These are phyloP conservation scores for Osmozyma mogii DNA, from an alignment of 805 yeast genomes.

Conservation along the genomic window DNA sequence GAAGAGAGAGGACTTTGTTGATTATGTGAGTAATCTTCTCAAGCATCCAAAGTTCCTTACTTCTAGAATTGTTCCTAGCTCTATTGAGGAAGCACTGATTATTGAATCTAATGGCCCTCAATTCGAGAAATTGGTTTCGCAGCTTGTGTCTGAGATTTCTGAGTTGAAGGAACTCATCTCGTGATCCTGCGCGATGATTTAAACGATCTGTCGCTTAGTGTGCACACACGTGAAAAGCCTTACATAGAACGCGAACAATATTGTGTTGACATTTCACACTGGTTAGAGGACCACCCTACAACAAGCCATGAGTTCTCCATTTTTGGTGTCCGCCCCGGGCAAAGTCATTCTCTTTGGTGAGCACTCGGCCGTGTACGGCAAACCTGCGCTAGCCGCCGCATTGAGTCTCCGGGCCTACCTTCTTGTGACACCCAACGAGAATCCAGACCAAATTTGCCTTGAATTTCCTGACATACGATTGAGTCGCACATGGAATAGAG, in stretches of 20 bases:
- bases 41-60: slow-evolving; percentile 83
- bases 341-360: slow-evolving; percentile 95
- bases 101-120: slow-evolving; percentile 39
- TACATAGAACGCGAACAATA: no score
- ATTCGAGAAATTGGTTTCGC: slow-evolving; percentile 30
- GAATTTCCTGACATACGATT: slow-evolving; percentile 82
- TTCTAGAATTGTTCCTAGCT: slow-evolving; percentile 56
- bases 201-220: no score
- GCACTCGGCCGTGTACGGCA: slow-evolving; percentile 89
- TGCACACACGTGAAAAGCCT: no score
- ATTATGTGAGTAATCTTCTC: slow-evolving; percentile 60
- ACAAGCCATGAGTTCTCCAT: no score
- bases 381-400: slow-evolving; percentile 96
- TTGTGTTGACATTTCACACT: no score
- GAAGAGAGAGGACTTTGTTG: slow-evolving; percentile 52
- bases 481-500: slow-evolving; percentile 51
- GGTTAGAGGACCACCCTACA: no score
- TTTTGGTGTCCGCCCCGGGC: slow-evolving; percentile 89
- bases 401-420: slow-evolving; percentile 78
- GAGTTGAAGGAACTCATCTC: slow-evolving; percentile 41
- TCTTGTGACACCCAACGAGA: slow-evolving; percentile 44
- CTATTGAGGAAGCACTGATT: slow-evolving; percentile 54
- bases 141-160: slow-evolving; percentile 42
- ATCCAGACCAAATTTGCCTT: slow-evolving; percentile 40
- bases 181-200: slow-evolving; percentile 1